Base-by-base conservation (phyloP, 768 basidiomycete species). In the Lepiota venenata region DNA sequence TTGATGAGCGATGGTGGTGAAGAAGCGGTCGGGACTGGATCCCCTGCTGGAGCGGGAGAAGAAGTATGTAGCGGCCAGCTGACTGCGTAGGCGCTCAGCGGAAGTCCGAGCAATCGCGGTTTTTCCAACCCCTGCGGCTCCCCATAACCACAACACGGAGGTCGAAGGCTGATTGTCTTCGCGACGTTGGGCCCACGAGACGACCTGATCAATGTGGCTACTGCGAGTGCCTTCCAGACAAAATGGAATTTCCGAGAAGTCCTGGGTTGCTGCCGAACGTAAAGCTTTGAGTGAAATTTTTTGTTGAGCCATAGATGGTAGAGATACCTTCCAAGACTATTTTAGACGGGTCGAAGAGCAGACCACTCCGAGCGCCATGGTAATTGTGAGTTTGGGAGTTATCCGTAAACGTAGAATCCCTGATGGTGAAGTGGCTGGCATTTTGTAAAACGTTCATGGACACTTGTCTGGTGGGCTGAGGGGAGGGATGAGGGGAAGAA, bases 51-150 rank as follows among this genome's bases (percentile, higher is more conserved):
- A 57, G 20, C 66, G 56, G 0, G 64, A 71, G 58, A 73, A 71
- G 57, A 73, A 73, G 57, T 69, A 73, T 43, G 65, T 67, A 0
- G 66, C 69, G 32, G 65, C 66, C 2, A 71, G 61, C 8, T 9
- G 45, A 20, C 49, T 56, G 29, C 16, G 16, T 25, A 63, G 57
- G 1, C 6, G 14, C 11, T 64, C 62, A 7, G 65, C 63, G 18
- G 63, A 58, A 4, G 65, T 62, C 35, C 61, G 64, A 18, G 61
- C 57, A 8, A 67, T 60, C 3, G 63, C 61, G 2, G 64, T 62
- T 39, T 68, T 68, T 5, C 66, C 66, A 18, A 58, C 54, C 1
- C 67, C 67, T 6, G 61, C 65, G 44, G 61, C 41, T 3, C 59
- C 65, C 32, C 59, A 47, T 7, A 66, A 37, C 61, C 65, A 63